These are phyloP conservation scores for Aspergillus quadricinctus DNA, from an alignment of 2,329 filamentous ascomycete species.

Conservation along the genomic window DNA sequence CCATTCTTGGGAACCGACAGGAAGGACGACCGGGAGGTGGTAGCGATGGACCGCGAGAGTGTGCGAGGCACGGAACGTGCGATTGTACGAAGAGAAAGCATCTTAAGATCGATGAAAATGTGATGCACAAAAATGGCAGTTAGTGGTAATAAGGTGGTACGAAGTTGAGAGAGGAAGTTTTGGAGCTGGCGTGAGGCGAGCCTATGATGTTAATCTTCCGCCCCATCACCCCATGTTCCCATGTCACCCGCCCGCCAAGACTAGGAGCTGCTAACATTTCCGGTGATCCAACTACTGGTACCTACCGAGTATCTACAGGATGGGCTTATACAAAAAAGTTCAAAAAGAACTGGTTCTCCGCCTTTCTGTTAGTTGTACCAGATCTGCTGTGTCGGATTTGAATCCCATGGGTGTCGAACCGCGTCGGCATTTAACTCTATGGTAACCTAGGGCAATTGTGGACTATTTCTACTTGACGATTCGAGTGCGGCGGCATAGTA, in stretches of 20 bases:
- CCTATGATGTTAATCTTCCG: conserved; percentile 25
- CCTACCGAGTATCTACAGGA: neutral
- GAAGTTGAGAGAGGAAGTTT: neutral
- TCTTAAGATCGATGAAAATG: conserved; percentile 36
- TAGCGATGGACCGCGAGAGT: conserved; percentile 53
- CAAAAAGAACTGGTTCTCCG: neutral
- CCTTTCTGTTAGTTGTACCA: neutral
- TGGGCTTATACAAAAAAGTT: neutral
- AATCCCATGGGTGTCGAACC: neutral
- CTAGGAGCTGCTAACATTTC: neutral
- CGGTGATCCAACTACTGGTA: neutral
- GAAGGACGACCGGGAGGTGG: conserved; percentile 46
- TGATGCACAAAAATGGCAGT: neutral
- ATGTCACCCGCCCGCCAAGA: conserved; percentile 22
- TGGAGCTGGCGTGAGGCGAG: conserved; percentile 12
- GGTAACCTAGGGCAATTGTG: neutral
- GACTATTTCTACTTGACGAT: no score
- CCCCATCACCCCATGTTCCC: no score
- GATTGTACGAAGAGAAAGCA: conserved; percentile 66
- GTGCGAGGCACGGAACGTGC: conserved; percentile 64
- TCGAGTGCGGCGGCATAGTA: neutral
- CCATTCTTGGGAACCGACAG: conserved; percentile 49
- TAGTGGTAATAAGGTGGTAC: neutral
- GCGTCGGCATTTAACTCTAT: neutral
- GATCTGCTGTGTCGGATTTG: neutral